A percentile compares a stretch with the other conserved stretches of the same genome.
phyloP scores from a whole-genome alignment of 306 rosid genomes.

The Sechiopsis laciniata region DNA sequence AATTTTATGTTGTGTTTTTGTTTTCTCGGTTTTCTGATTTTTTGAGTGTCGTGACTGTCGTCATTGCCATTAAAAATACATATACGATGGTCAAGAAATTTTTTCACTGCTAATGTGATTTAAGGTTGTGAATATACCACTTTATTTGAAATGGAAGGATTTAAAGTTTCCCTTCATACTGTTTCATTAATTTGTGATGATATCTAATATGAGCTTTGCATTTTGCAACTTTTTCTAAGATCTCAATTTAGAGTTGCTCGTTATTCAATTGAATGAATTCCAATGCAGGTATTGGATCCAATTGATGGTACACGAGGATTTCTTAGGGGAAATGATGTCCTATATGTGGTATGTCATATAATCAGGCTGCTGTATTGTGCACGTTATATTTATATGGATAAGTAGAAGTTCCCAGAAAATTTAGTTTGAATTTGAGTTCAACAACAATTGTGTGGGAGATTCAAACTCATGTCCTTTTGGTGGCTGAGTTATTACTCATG shows the following conservation, averaged over 20 bases:
- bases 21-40: neutral
- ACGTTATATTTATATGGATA: neutral
- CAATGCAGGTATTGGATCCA: slow-evolving; percentile 81
- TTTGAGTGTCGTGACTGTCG: neutral
- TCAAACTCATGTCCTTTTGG: too few species aligned
- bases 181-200: slow-evolving; percentile 1
- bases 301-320: slow-evolving; percentile 87
- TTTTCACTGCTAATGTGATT: slow-evolving; percentile 2
- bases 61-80: neutral
- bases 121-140: slow-evolving; percentile 3
- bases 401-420: neutral
- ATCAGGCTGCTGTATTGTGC: neutral
- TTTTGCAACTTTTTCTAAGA: slow-evolving; percentile 17
- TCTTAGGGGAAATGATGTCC: slow-evolving; percentile 49
- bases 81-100: neutral
- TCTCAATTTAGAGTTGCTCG: slow-evolving; percentile 19
- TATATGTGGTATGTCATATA: slow-evolving; percentile 56
- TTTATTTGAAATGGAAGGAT: slow-evolving; percentile 8
- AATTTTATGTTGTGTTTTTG: neutral
- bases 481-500: too few species aligned
- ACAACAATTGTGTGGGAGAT: too few species aligned
- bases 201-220: slow-evolving; percentile 2
- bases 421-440: too few species aligned
- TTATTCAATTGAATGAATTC: slow-evolving; percentile 17
- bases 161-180: neutral